These are phyloP conservation scores for Metarhizium guizhouense DNA, from an alignment of 2,329 filamentous ascomycete species.

Conservation along the genomic window DNA sequence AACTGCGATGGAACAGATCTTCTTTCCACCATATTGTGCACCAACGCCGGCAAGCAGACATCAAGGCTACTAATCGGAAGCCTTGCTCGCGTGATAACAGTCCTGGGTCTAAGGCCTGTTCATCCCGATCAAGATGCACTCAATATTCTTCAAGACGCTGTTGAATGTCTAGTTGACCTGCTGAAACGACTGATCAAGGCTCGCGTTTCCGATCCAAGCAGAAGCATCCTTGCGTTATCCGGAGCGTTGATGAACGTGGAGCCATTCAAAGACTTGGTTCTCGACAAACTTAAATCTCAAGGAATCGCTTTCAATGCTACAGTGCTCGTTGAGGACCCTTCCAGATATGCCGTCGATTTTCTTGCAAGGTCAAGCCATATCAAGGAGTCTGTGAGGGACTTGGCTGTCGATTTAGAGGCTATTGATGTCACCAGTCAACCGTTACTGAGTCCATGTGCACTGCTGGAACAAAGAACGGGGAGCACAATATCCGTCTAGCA, in stretches of 20 bases:
- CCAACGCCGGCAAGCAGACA: background rate
- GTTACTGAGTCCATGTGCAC: background rate
- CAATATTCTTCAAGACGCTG: background rate
- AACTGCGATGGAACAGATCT: background rate
- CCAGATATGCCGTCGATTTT: background rate
- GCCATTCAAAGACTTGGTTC: constrained; percentile 3
- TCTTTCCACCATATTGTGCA: background rate
- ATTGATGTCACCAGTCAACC: background rate
- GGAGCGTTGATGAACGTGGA: constrained; percentile 13
- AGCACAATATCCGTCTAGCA: background rate
- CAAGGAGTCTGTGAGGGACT: background rate
- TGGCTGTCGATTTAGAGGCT: background rate
- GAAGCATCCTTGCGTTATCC: constrained; percentile 9
- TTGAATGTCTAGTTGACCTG: constrained; percentile 9
- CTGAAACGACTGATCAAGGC: constrained; percentile 6
- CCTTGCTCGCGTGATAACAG: background rate
- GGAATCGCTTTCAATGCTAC: constrained; percentile 7
- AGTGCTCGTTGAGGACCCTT: constrained; percentile 3
- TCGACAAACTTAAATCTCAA: background rate
- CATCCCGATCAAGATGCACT: background rate
- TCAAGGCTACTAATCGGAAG: background rate
- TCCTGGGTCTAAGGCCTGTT: background rate
- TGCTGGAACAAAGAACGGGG: background rate
- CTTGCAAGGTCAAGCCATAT: background rate
- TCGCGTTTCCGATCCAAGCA: constrained; percentile 8